Conservation (phyloP, 768 basidiomycete genomes). For the Pleurotus citrinopileatus region DNA sequence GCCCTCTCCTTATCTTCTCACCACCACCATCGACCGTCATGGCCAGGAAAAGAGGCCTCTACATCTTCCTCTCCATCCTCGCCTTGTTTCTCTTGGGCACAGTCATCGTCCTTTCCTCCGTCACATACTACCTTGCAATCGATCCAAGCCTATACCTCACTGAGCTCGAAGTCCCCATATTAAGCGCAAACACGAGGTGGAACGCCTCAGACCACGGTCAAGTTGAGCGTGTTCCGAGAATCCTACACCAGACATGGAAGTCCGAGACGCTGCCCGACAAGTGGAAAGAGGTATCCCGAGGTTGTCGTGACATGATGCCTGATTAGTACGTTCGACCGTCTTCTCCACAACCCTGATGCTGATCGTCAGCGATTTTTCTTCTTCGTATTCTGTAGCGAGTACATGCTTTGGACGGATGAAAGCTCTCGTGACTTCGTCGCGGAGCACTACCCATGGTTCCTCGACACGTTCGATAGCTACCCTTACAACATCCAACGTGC, state of each 20-base stretch:
- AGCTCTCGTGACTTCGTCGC: conserved; percentile 88
- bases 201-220: conserved; percentile 60
- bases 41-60: conserved; percentile 43
- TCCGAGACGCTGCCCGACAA: conserved; percentile 76
- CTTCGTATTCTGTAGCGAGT: conserved; percentile 58
- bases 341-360: conserved; percentile 12
- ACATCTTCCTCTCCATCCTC: conserved; percentile 47
- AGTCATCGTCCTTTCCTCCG: conserved; percentile 85
- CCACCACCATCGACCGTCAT: conserved; percentile 24
- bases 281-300: conserved; percentile 81
- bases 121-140: conserved; percentile 88
- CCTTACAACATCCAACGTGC: conserved; percentile 91
- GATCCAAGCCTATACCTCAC: conserved; percentile 75
- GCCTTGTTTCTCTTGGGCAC: conserved; percentile 84
- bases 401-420: conserved; percentile 97
- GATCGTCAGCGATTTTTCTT: conserved; percentile 8
- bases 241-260: conserved; percentile 99
- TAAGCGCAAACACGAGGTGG: conserved; percentile 54
- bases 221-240: conserved; percentile 80
- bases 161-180: conserved; percentile 68
- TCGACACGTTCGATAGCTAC: conserved; percentile 92
- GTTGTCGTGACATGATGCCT: conserved; percentile 87
- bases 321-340: conserved; percentile 75
- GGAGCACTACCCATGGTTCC: conserved; percentile 85
- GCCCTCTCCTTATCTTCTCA: conserved; percentile 14